Base-by-base conservation (phyloP, 257 asterid genomes). In the Orobanche coerulescens region DNA sequence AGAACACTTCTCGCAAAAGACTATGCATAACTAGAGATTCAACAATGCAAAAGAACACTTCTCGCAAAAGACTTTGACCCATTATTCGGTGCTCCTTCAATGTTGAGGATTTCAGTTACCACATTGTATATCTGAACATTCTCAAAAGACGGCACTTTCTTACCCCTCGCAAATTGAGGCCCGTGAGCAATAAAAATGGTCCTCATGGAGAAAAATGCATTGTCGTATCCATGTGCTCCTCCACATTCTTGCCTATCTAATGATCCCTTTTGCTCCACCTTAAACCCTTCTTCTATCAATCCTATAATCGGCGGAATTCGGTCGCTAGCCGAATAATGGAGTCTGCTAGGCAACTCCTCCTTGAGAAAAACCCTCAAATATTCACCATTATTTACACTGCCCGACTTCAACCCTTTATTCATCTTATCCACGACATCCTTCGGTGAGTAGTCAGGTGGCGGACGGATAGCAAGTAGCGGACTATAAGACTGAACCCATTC, bases 171-270 rank as follows among this genome's bases (percentile, higher is more conserved):
- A 49, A 87, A 79, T 59, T 46, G 83, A 64, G 95, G 95, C 18
- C 95, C 95, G 66, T 82, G 95, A 52, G 68, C 95, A 44, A 81
- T 62, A 62, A 87, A 87, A 34, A 87, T 78, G 39, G 81, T 67
- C 75, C 95, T 82, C 94, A 87, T 84, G 16, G 95, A 87, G 78
- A 84, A 84, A 53, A 75, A 59, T 0, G 79, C 84, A 62, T 84
- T 87, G 57, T 87, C 94, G 59, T 84, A 87, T 4, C 95, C 95
- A 75, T 87, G 95, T 0, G 87, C 70, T 47, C 95, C 95, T 67
- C 95, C 95, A 61, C 95, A 87, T 60, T 87, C 94, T 72, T 72
- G 79, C 62, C 54, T 72, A n/a, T 10, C 67, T 1, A 70, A 48
- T 26, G 53, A 47, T 7, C 52, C 18, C 52, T 46, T 46, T n/a